These are phyloP conservation scores for Scenedesmus sp. DNA, from an alignment of 163 green algal genomes.

Conservation along the genomic window DNA sequence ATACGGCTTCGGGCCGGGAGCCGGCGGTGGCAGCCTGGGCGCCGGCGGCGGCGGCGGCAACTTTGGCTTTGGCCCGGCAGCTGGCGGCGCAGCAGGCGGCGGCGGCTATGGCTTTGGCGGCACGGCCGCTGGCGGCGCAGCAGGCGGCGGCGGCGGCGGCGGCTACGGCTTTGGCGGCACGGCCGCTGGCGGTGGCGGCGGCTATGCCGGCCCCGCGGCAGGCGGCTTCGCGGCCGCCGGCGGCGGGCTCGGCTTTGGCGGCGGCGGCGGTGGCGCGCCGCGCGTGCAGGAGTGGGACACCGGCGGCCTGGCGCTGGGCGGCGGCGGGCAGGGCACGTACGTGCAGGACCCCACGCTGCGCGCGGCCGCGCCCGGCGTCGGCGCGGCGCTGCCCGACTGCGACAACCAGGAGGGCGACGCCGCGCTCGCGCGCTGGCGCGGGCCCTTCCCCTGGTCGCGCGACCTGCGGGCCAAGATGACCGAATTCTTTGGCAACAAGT, in stretches of 20 bases:
- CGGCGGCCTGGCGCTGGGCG: background rate
- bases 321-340: background rate
- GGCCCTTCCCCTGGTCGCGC: constrained; percentile 68
- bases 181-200: background rate
- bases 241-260: background rate
- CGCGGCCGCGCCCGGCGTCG: constrained; percentile 16
- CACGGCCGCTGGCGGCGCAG: background rate
- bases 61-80: constrained; percentile 13
- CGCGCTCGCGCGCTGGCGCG: background rate
- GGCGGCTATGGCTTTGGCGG: background rate
- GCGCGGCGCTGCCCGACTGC: background rate
- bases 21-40: background rate
- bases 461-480: constrained; percentile 59
- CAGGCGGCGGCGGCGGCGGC: background rate
- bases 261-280: background rate
- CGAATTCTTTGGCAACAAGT: constrained; percentile 74
- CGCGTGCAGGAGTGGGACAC: constrained; percentile 19
- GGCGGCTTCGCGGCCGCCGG: background rate
- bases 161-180: background rate
- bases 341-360: constrained; percentile 16
- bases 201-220: background rate
- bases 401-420: constrained; percentile 12
- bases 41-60: background rate
- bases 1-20: background rate
- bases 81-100: too few relatives aligned